phyloP scores from a whole-genome alignment of 768 basidiomycete species.

The Lepiota subincarnata region DNA sequence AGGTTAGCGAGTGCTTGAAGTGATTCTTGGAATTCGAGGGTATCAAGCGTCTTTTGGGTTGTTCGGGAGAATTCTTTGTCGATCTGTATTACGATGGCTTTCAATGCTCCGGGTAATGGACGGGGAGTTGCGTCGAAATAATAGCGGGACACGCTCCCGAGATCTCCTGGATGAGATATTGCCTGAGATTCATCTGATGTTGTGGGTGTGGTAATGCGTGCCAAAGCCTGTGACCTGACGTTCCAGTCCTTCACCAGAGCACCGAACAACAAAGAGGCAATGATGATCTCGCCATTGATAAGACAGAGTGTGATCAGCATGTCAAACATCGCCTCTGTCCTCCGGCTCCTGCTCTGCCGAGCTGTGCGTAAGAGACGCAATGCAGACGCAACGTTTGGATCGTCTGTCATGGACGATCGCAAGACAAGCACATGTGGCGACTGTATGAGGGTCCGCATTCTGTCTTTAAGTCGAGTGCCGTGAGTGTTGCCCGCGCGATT shows the following conservation, averaged over 20 bases:
- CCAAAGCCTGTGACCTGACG: constrained; percentile 8
- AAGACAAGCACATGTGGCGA: constrained; percentile 24
- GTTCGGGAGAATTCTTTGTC: constrained; percentile 12
- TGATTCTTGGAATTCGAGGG: constrained; percentile 32
- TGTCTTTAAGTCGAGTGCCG: constrained; percentile 15
- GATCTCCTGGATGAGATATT: constrained; percentile 2
- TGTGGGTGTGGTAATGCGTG: background rate
- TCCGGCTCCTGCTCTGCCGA: constrained; percentile 48
- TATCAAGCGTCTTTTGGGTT: constrained; percentile 20
- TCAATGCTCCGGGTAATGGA: background rate
- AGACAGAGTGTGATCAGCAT: constrained; percentile 60
- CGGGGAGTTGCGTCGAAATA: background rate
- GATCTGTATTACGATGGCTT: background rate
- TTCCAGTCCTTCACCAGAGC: constrained; percentile 64
- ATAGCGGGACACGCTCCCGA: constrained; percentile 15
- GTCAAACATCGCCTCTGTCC: constrained; percentile 58
- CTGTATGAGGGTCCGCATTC: constrained; percentile 11
- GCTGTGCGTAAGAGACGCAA: constrained; percentile 50
- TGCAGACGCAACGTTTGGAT: constrained; percentile 44
- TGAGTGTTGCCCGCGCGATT: constrained; percentile 16
- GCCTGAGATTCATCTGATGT: background rate
- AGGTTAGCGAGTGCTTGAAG: constrained; percentile 63
- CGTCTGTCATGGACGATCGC: constrained; percentile 29
- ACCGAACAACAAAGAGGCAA: constrained; percentile 69
- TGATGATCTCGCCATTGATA: constrained; percentile 74